Evolutionary conservation across 345 rosid species (phyloP).

Genomic region (Eucalyptus virginea): DNA sequence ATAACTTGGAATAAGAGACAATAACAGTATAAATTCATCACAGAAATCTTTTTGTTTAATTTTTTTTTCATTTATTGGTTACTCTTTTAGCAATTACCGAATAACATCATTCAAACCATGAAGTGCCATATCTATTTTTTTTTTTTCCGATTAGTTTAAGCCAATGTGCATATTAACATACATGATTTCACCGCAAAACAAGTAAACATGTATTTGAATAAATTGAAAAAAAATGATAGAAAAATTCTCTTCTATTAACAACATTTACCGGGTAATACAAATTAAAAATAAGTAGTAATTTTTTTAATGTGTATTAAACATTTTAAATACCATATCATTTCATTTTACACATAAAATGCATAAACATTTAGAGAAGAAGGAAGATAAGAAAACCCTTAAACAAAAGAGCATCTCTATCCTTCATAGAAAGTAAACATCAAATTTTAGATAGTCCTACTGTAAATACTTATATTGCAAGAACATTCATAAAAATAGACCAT

Average conservation of each 20-base stretch:
- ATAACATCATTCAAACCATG: not conserved
- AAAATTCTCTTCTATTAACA: not conserved
- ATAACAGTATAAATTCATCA: not conserved
- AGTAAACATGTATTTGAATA: not conserved
- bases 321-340: not conserved
- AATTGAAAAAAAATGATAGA: not conserved
- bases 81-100: not conserved
- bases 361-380: not conserved
- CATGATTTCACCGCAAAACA: not conserved
- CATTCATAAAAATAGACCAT: not conserved
- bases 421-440: not conserved
- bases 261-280: not conserved
- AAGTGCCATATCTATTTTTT: not conserved
- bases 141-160: accelerated
- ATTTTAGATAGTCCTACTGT: not conserved
- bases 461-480: not conserved
- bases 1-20: not conserved
- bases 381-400: not conserved
- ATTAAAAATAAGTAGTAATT: not conserved
- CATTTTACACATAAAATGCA: not conserved
- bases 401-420: not conserved
- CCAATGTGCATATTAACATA: not conserved
- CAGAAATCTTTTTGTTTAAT: not conserved
- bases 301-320: not conserved
- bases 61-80: not conserved